Base-by-base conservation (phyloP, 2,329 filamentous ascomycete species). In the Colletotrichum sp. region DNA sequence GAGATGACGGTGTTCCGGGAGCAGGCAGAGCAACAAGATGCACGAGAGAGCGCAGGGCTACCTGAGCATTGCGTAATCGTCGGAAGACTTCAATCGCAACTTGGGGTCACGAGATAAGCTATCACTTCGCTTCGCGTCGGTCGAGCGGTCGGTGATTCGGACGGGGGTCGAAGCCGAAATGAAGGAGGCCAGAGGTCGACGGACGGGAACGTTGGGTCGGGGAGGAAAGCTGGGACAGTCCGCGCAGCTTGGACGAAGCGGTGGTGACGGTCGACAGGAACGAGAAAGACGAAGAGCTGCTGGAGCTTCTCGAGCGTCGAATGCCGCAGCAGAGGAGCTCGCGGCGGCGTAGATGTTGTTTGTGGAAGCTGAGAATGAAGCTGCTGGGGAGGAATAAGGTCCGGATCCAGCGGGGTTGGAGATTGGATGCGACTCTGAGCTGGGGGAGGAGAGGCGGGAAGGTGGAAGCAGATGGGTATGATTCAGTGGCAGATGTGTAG, bases 391-490 rank as follows among this genome's bases (percentile, higher is more conserved):
- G 64, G 64, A 69, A 73, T 65, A 5, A 69, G 32, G 49, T 61
- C 73, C 73, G 70, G 70, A 59, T 64, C 39, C 70, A 69, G 70
- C 74, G 70, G 74, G 74, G 64, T 65, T 75, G 57, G 65, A 65
- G 64, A 76, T 69, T 76, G 73, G 32, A 44, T 59, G 62, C 63
- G 27, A 67, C 72, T 36, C 44, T 59, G 52, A 13, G 22, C 13
- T 59, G 25, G 32, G 30, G 39, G 30, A 32, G 13, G 30, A 12
- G 29, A 32, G 29, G 59, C 19, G 59, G 59, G 19, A 32, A 30
- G 3, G 59, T 62, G 69, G 34, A 22, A 61, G 30, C 44, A 9
- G 19, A 52, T n/a, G n/a, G 32, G 29, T 9, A 16, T 15, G 22
- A 9, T 49, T 34, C 30, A 39, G 61, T 39, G 30, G 36, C 30